Base-by-base conservation (phyloP, 192 early-diverging fungal species). In the Linnemannia zychae region DNA sequence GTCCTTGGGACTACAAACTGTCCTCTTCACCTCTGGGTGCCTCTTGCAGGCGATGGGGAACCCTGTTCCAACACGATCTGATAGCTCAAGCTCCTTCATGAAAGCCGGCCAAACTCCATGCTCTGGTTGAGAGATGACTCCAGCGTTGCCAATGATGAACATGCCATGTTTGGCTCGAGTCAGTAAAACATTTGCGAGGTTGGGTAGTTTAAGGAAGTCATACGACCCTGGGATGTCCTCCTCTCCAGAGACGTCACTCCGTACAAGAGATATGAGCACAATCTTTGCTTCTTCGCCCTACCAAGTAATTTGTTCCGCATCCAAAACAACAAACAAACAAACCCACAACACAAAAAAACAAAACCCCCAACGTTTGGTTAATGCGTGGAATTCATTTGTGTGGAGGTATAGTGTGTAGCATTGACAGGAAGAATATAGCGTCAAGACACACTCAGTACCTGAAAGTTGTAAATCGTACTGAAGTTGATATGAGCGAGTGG, bases 141-240 rank as follows among this genome's bases (percentile, higher is more conserved):
- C 36, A 3, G 87, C 63, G 24, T 91, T 86, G 15, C 92, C 92
- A 40, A 92, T 60, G 17, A 92, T 71, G 53, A 77, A 92, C 89
- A 92, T 88, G 6, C 92, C 92, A 72, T 92, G 91, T 40, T 87
- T 48, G 1, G 92, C 92, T 13, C 92, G 79, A 33, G 91, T 91
- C 2, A 92, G 50, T 15, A 92, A 70, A 40, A 92, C 91, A 52
- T 91, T 92, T 2, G 86, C 81, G 18, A 91, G 88, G 71, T 92
- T 92, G 47, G 53, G 40, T 28, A 79, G 76, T 53, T 87, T 90
- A 36, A 92, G 71, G 73, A 92, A 92, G 0, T 90, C 91, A 65
- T 88, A 87, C 0, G 77, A 60, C 1, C 68, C 70, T n/a, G 75
- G 7, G 2, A 17, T 18, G 9, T 17, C 50, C 22, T 24, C 17